Evolutionary conservation across 2,329 filamentous ascomycete genomes (phyloP), one percentile per base, ranked within the genome.

Genomic region (Fusarium sublunatum): DNA sequence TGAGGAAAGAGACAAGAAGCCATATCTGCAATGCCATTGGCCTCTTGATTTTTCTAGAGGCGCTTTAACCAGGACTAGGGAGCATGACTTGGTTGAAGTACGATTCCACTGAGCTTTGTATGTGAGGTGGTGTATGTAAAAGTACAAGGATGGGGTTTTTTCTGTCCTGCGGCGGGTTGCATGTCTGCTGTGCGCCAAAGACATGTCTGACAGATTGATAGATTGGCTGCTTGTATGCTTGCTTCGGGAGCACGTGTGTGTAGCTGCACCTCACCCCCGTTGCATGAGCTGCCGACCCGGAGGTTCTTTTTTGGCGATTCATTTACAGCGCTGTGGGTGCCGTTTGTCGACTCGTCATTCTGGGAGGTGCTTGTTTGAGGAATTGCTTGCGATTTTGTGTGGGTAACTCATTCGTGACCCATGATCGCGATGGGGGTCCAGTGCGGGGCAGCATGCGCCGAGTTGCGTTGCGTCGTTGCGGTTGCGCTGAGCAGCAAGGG

Each of bases 1-100:
- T 12, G 59, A 58, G 59, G 42, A 53, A 64, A 64, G 61, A 65
- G 61, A 62, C 51, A 47, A 64, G 56, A 62, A 53, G 47, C 32
- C 36, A 36, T 61, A 47, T 34, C 19, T 38, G 24, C 15, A 28
- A 29, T 29, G 12, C 34, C 22, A 64, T 64, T 62, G 61, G 61
- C 28, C 43, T 52, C 32, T 40, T 26, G 29, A 22, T 32, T 41
- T 45, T 45, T 42, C 29, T 47, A 39, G 45, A 51, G 45, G 43
- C 46, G 46, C 50, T 55, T 50, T 34, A 46, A 25, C 22, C 40
- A 39, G 38, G 41, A 57, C 46, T 46, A 39, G 60, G 35, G 49
- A 36, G 31, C 35, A 60, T 51, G 41, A 47, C 34, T 38, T 40
- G 22, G 28, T 41, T 43, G 26, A 48, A 51, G 46, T 25, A 31